Conservation (phyloP, 148 eudicot genomes). For the Limonium bicolor region DNA sequence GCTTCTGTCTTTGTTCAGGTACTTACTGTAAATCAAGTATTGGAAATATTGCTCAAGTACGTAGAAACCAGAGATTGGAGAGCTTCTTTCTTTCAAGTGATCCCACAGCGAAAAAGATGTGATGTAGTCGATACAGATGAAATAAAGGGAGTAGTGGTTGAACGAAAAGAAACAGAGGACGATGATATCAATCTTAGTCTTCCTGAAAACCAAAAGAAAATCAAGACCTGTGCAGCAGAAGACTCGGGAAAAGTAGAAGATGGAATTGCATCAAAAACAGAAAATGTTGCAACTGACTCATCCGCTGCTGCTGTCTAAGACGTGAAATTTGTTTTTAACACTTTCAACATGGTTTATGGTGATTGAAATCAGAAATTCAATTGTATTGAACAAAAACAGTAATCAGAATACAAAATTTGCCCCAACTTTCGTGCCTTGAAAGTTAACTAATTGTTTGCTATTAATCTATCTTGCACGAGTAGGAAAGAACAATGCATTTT, state of each 20-base stretch:
- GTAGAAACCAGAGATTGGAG: conserved; percentile 91
- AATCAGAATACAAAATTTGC: too few relatives aligned
- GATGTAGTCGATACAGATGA: conserved; percentile 29
- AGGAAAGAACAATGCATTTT: too few relatives aligned
- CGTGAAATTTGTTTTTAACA: too few relatives aligned
- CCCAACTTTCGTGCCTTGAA: too few relatives aligned
- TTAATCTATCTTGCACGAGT: too few relatives aligned
- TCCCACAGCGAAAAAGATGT: conserved; percentile 78
- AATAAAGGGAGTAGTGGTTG: conserved; percentile 9
- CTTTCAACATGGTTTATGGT: too few relatives aligned
- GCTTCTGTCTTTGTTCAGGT: conserved; percentile 29
- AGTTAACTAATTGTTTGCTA: too few relatives aligned
- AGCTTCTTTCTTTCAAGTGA: conserved; percentile 65
- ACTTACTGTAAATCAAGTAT: conserved; percentile 91
- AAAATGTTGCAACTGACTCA: too few relatives aligned
- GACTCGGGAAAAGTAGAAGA: not conserved
- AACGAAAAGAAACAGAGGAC: conserved; percentile 10
- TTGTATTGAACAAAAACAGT: too few relatives aligned
- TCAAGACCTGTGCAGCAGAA: conserved; percentile 24
- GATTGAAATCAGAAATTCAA: too few relatives aligned
- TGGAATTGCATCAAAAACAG: too few relatives aligned
- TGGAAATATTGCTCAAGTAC: conserved; percentile 84
- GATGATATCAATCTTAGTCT: conserved; percentile 1
- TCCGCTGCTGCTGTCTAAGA: too few relatives aligned
- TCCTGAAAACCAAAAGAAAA: conserved; percentile 18